phyloP scores from a whole-genome alignment of 805 yeast genomes.

The Lipomyces sp. region DNA sequence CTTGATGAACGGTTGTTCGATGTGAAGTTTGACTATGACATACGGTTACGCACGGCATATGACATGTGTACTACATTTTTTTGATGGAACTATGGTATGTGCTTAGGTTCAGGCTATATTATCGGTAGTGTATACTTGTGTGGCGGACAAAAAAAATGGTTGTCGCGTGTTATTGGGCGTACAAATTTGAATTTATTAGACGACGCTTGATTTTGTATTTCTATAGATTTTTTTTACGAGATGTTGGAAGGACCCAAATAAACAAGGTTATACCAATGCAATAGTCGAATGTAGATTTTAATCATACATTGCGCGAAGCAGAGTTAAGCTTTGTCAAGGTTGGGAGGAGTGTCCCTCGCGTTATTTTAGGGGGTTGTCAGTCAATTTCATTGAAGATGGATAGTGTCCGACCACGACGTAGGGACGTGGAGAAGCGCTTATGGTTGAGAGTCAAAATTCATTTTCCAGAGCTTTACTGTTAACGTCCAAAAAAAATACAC shows the following conservation, averaged over 20 bases:
- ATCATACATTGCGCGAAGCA: not conserved
- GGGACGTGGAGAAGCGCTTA: too few species aligned
- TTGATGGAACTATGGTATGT: not conserved
- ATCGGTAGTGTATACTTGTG: not conserved
- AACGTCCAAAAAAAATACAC: not conserved
- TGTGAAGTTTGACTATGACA: not conserved
- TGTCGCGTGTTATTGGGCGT: constrained; percentile 14
- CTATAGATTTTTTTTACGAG: not conserved
- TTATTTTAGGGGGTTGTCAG: too few species aligned
- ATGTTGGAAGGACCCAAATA: constrained; percentile 1
- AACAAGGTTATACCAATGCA: not conserved
- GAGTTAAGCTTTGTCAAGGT: too few species aligned
- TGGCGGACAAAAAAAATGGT: not conserved
- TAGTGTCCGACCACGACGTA: too few species aligned
- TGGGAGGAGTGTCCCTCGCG: too few species aligned
- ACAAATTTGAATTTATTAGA: not conserved
- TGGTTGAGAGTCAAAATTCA: too few species aligned
- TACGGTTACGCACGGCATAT: not conserved
- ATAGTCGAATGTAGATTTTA: not conserved
- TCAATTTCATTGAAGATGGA: too few species aligned
- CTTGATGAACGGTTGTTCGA: constrained; percentile 28
- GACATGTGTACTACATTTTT: not conserved
- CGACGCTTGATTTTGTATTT: not conserved
- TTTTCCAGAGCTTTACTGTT: too few species aligned
- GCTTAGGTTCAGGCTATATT: not conserved